Evolutionary conservation across 2,329 filamentous ascomycete species (phyloP).

Genomic region (Curvularia sp.): DNA sequence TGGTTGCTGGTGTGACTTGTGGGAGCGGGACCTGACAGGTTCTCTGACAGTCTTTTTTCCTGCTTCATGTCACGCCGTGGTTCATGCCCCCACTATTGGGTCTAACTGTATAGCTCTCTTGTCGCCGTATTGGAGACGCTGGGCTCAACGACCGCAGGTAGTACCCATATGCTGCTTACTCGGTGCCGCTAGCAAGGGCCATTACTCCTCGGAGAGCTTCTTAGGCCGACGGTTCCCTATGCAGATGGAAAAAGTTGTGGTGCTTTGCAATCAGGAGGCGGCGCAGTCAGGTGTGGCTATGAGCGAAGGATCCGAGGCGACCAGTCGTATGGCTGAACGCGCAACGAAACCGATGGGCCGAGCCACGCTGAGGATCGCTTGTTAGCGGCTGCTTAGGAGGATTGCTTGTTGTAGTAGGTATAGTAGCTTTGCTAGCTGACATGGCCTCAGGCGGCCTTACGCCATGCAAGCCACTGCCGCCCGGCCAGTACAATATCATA

Average conservation of each 20-base stretch:
- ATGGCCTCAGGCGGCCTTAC: not conserved
- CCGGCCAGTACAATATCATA: slow-evolving; percentile 4
- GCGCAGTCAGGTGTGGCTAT: not conserved
- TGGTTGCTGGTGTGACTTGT: slow-evolving; percentile 3
- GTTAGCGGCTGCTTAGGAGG: not conserved
- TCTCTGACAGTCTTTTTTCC: not conserved
- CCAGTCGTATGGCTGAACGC: too few relatives aligned
- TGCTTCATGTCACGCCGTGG: slow-evolving; percentile 1
- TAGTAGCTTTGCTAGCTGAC: too few relatives aligned
- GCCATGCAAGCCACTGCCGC: slow-evolving; percentile 14
- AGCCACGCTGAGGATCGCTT: slow-evolving; percentile 1
- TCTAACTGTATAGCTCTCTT: slow-evolving; percentile 2
- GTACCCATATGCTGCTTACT: not conserved
- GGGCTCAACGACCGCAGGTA: not conserved
- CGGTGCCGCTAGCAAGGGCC: not conserved
- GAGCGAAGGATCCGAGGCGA: not conserved
- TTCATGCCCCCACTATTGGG: not conserved
- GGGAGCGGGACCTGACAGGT: not conserved
- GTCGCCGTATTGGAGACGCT: not conserved
- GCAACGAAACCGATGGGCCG: not conserved
- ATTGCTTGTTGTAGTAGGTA: not conserved
- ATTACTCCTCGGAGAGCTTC: not conserved
- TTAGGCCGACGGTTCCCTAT: not conserved
- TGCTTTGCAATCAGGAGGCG: not conserved
- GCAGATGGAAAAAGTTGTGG: not conserved